Evolutionary conservation across 495 filamentous ascomycete genomes (phyloP).

Genomic region (Penicillium ochrochloron): DNA sequence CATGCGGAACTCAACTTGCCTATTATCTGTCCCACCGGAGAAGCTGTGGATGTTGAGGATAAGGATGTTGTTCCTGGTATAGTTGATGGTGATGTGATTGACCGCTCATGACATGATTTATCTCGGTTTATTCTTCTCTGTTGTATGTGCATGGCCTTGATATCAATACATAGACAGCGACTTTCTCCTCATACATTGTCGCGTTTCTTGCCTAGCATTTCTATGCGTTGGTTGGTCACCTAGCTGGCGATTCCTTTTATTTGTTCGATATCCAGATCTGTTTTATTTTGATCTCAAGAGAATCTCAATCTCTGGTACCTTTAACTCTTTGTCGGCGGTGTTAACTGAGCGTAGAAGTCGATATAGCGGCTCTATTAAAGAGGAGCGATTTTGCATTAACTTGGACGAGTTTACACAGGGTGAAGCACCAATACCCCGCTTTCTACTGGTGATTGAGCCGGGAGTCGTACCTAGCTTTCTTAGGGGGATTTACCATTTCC

Average conservation of each 20-base stretch:
- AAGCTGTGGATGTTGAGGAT: conserved; percentile 14
- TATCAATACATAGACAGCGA: neutral
- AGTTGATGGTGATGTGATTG: conserved; percentile 14
- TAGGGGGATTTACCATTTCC: neutral
- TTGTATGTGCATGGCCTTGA: conserved; percentile 6
- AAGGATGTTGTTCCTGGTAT: conserved; percentile 10
- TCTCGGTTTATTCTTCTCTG: neutral
- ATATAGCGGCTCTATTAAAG: too few relatives aligned
- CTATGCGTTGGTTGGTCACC: neutral
- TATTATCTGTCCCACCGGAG: conserved; percentile 43
- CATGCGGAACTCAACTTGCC: conserved; percentile 68
- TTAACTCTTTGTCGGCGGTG: too few relatives aligned
- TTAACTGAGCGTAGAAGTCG: too few relatives aligned
- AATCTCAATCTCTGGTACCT: neutral
- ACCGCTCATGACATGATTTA: conserved; percentile 2
- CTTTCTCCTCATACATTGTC: neutral
- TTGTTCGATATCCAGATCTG: neutral
- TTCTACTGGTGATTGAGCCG: neutral
- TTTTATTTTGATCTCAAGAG: neutral
- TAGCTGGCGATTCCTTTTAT: neutral
- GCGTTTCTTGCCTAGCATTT: neutral
- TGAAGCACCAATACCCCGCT: conserved; percentile 2
- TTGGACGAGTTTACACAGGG: neutral
- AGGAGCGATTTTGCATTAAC: too few relatives aligned
- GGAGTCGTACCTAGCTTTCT: neutral